Evolutionary conservation across 495 filamentous ascomycete genomes (phyloP), one percentile per base, ranked within the genome.

Genomic region (Podospora pseudoanserina): DNA sequence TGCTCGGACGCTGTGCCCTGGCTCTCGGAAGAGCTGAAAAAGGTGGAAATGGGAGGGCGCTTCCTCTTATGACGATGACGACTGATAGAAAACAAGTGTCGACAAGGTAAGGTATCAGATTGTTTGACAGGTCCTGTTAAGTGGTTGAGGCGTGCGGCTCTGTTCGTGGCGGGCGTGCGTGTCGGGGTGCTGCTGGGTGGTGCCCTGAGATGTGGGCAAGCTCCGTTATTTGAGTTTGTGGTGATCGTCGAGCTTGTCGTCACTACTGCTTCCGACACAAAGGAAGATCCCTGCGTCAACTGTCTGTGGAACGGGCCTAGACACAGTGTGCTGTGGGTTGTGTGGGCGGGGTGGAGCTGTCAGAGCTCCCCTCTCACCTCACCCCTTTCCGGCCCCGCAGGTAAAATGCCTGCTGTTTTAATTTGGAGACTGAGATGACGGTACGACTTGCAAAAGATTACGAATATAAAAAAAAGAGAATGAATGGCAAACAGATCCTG

Each of bases 191-290:
- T 32, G 30, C 4, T 6, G 30, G 4, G 30, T 32, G 30, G 30
- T 32, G 3, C 30, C 4, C 1, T 6, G 23, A 23, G 23, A 11
- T 16, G 39, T 49, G 39, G 39, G 39, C 39, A 13, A 18, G 39
- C 39, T 49, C 39, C 7, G 39, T 49, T 58, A 58, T 58, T 58
- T 58, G 55, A 58, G n/a, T 58, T 58, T 58, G 26, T 18, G 15
- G 26, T 30, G 60, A 62, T 62, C 26, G 7, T 28, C 26, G 27
- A 63, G 39, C 39, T 32, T 63, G 61, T 63, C 61, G 61, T 63
- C 61, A 63, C 61, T 49, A 32, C 4, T 28, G 30, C n/a, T 32
- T 63, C 30, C 30, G 28, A 18, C 20, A 58, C 3, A 58, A 58
- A 58, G 55, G 55, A 58, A 58, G 55, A 58, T 58, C 55, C 55